These are phyloP conservation scores for Artomyces pyxidatus DNA, from an alignment of 768 basidiomycete genomes.

Conservation along the genomic window DNA sequence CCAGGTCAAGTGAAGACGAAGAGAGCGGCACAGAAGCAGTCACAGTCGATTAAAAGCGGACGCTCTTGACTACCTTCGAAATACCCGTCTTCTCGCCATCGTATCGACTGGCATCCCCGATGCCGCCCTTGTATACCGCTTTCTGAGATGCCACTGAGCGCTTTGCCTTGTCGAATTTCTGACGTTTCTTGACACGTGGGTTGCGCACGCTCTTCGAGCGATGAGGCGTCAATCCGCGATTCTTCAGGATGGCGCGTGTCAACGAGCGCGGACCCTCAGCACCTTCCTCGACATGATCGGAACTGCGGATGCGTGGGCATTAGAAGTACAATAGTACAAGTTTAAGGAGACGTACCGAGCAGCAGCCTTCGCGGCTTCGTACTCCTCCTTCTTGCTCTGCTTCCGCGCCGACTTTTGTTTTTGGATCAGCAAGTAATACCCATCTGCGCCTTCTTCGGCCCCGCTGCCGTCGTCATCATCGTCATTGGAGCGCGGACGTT, in stretches of 20 bases:
- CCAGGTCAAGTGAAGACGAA: too few relatives aligned
- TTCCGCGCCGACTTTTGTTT: conserved; percentile 62
- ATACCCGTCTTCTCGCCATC: conserved; percentile 92
- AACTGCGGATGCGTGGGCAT: conserved; percentile 18
- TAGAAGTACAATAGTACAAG: background rate
- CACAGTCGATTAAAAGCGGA: conserved; percentile 50
- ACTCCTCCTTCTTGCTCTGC: conserved; percentile 71
- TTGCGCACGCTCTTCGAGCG: conserved; percentile 89
- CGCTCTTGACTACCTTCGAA: conserved; percentile 81
- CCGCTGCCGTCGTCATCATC: conserved; percentile 27
- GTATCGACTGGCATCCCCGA: conserved; percentile 65
- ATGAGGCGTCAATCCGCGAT: conserved; percentile 89
- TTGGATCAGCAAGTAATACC: conserved; percentile 90
- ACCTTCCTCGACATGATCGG: conserved; percentile 29
- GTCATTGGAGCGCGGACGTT: conserved; percentile 24
- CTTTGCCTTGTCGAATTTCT: conserved; percentile 91
- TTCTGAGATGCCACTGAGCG: conserved; percentile 85
- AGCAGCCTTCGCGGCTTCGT: conserved; percentile 56
- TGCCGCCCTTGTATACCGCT: conserved; percentile 87
- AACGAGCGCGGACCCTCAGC: conserved; percentile 75
- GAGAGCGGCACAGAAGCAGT: too few relatives aligned
- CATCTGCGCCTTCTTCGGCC: conserved; percentile 47
- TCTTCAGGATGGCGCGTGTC: conserved; percentile 86
- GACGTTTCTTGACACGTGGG: conserved; percentile 94
- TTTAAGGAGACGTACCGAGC: conserved; percentile 49